Percentiles rank a stretch among this genome's conserved stretches.
phyloP scores from a whole-genome alignment of 2,329 filamentous ascomycete species.

The Calonectria pseudoturangicola region DNA sequence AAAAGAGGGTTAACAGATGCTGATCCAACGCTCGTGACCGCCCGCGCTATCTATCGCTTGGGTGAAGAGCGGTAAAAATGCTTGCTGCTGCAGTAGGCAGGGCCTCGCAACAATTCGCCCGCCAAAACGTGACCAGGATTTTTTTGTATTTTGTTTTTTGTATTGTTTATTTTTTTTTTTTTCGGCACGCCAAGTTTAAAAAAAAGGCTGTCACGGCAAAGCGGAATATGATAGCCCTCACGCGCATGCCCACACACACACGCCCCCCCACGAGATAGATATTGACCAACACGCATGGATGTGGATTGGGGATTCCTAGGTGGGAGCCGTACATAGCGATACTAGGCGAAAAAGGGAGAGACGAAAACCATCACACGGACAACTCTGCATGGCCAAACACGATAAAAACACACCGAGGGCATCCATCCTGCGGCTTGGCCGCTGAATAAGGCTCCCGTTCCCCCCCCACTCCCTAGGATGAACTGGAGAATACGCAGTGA shows the following conservation, averaged over 20 bases:
- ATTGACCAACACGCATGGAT: not conserved
- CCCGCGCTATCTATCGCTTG: constrained; percentile 19
- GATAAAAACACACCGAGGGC: not conserved
- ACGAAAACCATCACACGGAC: not conserved
- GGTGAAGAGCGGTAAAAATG: constrained; percentile 24
- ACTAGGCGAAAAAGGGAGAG: not conserved
- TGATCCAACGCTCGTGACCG: constrained; percentile 16
- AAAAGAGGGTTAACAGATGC: not conserved
- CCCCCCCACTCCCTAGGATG: not conserved
- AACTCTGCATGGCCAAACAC: not conserved
- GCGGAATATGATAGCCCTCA: constrained; percentile 14
- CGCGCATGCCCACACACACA: not conserved
- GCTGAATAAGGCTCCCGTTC: not conserved
- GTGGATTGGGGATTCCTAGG: constrained; percentile 4
- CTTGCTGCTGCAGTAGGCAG: not conserved
- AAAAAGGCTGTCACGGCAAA: not conserved
- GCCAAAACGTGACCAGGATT: not conserved
- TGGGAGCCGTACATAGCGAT: constrained; percentile 4
- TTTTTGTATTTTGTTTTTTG: not conserved
- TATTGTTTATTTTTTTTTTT: too few species aligned
- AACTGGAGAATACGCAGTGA: too few species aligned
- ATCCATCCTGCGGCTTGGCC: constrained; percentile 1
- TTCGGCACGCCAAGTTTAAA: not conserved
- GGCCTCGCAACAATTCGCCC: not conserved
- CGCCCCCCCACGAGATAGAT: constrained; percentile 9